phyloP scores from a whole-genome alignment of 2,329 filamentous ascomycete genomes.

The Cryphonectria radicalis region DNA sequence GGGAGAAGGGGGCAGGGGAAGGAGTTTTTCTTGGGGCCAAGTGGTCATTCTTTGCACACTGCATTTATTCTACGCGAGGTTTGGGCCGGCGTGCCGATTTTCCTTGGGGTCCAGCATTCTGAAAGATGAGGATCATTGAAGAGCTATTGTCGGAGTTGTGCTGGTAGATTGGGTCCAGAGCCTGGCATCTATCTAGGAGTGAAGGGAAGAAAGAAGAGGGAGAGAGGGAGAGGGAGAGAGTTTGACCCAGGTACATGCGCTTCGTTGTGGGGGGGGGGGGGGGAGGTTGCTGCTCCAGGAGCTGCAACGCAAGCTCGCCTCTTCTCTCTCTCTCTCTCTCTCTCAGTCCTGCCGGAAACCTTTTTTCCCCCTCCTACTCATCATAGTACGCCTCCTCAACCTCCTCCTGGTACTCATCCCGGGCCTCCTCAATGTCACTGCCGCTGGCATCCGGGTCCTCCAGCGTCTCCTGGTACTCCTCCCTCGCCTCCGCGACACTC shows the following conservation, averaged over 20 bases:
- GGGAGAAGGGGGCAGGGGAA: background rate
- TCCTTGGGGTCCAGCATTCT: background rate
- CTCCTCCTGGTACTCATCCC: conserved; percentile 55
- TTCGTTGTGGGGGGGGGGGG: too few relatives aligned
- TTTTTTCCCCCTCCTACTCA: background rate
- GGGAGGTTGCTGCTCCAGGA: background rate
- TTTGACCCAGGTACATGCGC: background rate
- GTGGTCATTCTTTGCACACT: background rate
- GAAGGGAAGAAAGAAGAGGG: background rate
- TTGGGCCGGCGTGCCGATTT: background rate
- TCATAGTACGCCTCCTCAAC: conserved; percentile 50
- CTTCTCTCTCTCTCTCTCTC: background rate
- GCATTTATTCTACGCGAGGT: background rate
- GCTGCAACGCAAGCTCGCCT: background rate
- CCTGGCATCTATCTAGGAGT: background rate
- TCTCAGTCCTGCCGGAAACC: background rate
- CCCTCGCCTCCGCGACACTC: conserved; percentile 47
- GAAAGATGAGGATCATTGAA: background rate
- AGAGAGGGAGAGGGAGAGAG: background rate
- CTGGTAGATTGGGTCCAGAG: background rate
- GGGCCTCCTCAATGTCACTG: conserved; percentile 53
- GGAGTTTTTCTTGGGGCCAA: background rate
- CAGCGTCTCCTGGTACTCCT: conserved; percentile 49
- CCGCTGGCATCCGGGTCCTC: conserved; percentile 45
- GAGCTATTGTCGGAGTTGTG: background rate